Percentiles rank a stretch among this genome's conserved stretches.
Conservation (phyloP, 2,329 filamentous ascomycete genomes). For the Pseudopyrenochaeta lycopersici region DNA sequence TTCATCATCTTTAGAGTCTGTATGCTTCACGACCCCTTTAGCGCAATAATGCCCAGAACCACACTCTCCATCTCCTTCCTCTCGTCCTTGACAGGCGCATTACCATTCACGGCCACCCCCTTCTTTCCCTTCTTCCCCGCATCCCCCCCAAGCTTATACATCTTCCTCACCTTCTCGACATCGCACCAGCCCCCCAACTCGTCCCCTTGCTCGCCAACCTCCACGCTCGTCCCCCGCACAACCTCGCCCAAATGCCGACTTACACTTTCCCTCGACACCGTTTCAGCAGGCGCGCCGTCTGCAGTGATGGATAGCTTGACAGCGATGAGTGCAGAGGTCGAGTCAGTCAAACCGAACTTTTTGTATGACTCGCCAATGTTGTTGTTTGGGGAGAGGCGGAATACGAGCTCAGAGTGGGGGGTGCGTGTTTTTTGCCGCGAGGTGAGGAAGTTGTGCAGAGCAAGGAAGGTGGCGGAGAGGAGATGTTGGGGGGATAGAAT, state of each 20-base stretch:
- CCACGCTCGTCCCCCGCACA: slow-evolving; percentile 37
- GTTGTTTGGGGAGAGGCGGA: slow-evolving; percentile 79
- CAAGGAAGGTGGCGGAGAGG: slow-evolving; percentile 78
- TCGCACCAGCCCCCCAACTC: slow-evolving; percentile 62
- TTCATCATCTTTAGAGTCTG: too few species aligned
- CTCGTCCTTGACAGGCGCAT: slow-evolving; percentile 53
- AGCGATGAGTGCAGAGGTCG: slow-evolving; percentile 76
- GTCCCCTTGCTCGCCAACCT: slow-evolving; percentile 24
- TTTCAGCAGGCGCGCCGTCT: slow-evolving; percentile 8
- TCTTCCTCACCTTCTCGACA: slow-evolving; percentile 76
- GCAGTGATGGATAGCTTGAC: slow-evolving; percentile 72
- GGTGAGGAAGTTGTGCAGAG: slow-evolving; percentile 72
- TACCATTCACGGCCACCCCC: slow-evolving; percentile 42
- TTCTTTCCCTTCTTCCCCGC: slow-evolving; percentile 48
- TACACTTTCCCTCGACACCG: slow-evolving; percentile 36
- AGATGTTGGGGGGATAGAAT: slow-evolving; percentile 77
- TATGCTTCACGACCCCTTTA: slow-evolving; percentile 71
- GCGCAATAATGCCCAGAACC: slow-evolving; percentile 78
- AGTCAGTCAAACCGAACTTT: slow-evolving; percentile 80
- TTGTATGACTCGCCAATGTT: slow-evolving; percentile 95
- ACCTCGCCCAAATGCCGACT: slow-evolving; percentile 30
- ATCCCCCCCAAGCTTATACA: slow-evolving; percentile 80
- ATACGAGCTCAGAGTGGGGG: slow-evolving; percentile 88
- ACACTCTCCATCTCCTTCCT: slow-evolving; percentile 71
- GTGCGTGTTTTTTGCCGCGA: slow-evolving; percentile 75